Evolutionary conservation across 106 monocot species (phyloP), one percentile per base, ranked within the genome.

Genomic region (Agapanthus africanus): DNA sequence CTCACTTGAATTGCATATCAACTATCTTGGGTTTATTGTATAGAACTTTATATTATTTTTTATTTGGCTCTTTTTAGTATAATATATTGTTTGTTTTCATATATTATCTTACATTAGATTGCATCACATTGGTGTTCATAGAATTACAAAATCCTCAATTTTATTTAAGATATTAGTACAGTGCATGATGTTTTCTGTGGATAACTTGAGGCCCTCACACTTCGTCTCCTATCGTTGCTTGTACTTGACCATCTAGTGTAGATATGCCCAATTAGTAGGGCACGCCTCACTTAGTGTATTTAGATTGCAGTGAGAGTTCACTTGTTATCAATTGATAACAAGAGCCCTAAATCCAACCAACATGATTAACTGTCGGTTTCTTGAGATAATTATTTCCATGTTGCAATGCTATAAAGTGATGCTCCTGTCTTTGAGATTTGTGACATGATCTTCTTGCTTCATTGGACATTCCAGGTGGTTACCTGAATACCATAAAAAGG

Each of bases 401-500:
- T n/a, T n/a, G n/a, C n/a, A n/a, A n/a, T n/a, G n/a, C n/a, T n/a
- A n/a, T n/a, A n/a, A n/a, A n/a, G n/a, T n/a, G n/a, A n/a, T n/a
- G n/a, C n/a, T n/a, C n/a, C n/a, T n/a, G n/a, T 31, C 61, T 27
- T 10, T 61, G 32, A 35, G 61, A 63, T 31, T 10, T 16, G 35
- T 63, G n/a, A 63, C 22, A 40, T 11, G 46, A 5, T 47, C 1
- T 25, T 40, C 37, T 37, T 63, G n/a, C 30, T 18, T 11, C 30
- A n/a, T n/a, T n/a, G n/a, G n/a, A n/a, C n/a, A n/a, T 40, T 33
- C 5, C 84, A 99, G 97, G 97, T 9, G 82, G 87, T 52, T 92
- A 87, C 65, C 73, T 99, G 65, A 92, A 99, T 69, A 82, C 89
- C 18, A 90, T 99, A 47, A 83, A 81, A 71, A 82, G 97, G 66